phyloP scores from a whole-genome alignment of 192 early-diverging fungal genomes.

The Funneliformis mosseae region DNA sequence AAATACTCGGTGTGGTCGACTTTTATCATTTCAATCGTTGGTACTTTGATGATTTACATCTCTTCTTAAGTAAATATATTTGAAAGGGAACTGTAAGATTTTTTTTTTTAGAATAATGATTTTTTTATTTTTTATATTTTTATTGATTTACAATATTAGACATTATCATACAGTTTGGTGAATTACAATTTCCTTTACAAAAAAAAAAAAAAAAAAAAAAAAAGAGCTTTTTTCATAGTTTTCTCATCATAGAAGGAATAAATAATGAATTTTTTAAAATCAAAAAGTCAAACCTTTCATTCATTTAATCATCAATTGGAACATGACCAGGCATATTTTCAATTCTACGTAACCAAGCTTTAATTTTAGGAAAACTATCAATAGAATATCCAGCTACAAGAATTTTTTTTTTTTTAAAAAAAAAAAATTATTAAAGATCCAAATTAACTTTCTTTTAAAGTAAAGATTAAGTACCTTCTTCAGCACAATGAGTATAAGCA shows the following conservation, averaged over 20 bases:
- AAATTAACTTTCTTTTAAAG: background rate
- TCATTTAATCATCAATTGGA: slow-evolving; percentile 28
- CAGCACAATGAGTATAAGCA: slow-evolving; percentile 16
- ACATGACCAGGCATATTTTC: slow-evolving; percentile 20
- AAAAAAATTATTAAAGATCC: background rate
- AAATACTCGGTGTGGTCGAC: slow-evolving; percentile 6
- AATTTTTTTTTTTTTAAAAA: background rate
- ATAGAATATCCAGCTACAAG: slow-evolving; percentile 23
- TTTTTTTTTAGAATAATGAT: too few relatives aligned
- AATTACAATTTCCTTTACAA: background rate
- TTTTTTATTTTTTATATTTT: too few relatives aligned
- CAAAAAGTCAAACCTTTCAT: background rate
- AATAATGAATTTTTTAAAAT: too few relatives aligned
- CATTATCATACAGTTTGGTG: too few relatives aligned
- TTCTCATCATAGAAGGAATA: background rate
- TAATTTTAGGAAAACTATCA: slow-evolving; percentile 27
- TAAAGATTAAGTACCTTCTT: slow-evolving; percentile 17
- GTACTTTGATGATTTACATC: background rate
- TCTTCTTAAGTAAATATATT: background rate
- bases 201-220: too few relatives aligned
- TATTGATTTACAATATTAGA: background rate
- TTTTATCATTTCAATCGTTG: background rate
- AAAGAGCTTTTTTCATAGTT: background rate
- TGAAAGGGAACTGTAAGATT: background rate
- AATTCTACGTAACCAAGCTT: slow-evolving; percentile 24